Evolutionary conservation across 2,329 filamentous ascomycete genomes (phyloP).

Genomic region (Capronia epimyces): DNA sequence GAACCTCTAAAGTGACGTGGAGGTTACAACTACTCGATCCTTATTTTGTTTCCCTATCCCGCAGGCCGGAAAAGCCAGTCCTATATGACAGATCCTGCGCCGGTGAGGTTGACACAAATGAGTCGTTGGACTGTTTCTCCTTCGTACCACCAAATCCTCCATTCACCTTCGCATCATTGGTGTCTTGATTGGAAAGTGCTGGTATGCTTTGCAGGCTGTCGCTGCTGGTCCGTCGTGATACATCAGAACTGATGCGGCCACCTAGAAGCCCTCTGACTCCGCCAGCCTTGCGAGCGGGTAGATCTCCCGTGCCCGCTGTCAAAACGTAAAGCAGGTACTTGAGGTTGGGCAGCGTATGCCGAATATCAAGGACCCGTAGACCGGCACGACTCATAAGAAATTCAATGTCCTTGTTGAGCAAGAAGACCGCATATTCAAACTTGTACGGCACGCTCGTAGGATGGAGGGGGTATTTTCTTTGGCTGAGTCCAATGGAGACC

Average conservation of each 20-base stretch:
- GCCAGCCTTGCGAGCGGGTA: constrained; percentile 52
- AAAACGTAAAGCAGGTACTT: constrained; percentile 89
- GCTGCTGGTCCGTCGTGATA: constrained; percentile 38
- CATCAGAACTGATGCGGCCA: constrained; percentile 35
- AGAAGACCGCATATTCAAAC: constrained; percentile 92
- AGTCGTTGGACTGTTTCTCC: constrained; percentile 13
- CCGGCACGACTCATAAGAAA: constrained; percentile 60
- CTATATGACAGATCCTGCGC: constrained; percentile 8
- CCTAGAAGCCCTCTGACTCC: constrained; percentile 46
- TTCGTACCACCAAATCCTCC: constrained; percentile 2
- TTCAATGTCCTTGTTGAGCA: constrained; percentile 96
- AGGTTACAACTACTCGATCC: too few species aligned
- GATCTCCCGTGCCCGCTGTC: constrained; percentile 66
- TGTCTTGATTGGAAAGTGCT: neutral
- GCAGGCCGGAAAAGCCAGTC: constrained; percentile 1
- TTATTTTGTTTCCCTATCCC: neutral
- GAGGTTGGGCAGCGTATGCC: constrained; percentile 86
- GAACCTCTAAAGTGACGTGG: too few species aligned
- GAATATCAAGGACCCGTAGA: constrained; percentile 77
- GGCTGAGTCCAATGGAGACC: constrained; percentile 52
- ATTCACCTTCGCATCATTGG: constrained; percentile 4
- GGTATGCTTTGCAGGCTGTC: constrained; percentile 34
- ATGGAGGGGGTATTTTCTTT: constrained; percentile 76
- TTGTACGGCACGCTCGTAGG: constrained; percentile 71
- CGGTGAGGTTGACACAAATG: constrained; percentile 12